phyloP scores from a whole-genome alignment of 148 eudicot species.

The Camellia japonica region DNA sequence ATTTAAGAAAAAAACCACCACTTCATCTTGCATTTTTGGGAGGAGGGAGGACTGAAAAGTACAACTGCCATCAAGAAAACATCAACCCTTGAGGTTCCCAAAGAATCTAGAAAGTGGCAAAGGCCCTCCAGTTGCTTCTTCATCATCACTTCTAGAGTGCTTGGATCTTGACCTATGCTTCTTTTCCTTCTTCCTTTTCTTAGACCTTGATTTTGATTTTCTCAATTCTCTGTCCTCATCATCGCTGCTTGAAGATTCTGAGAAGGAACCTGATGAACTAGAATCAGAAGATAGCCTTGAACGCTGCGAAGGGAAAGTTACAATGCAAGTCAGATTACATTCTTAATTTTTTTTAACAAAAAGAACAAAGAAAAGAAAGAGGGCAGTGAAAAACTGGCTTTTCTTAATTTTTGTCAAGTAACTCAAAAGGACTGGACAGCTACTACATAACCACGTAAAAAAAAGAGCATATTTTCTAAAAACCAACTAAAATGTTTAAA shows the following conservation, averaged over 20 bases:
- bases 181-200: slow-evolving; percentile 67
- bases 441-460: too few relatives aligned
- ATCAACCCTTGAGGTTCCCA: slow-evolving; percentile 65
- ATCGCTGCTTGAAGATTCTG: slow-evolving; percentile 82
- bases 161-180: slow-evolving; percentile 71
- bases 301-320: slow-evolving; percentile 45
- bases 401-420: too few relatives aligned
- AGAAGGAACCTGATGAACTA: slow-evolving; percentile 67
- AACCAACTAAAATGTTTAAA: too few relatives aligned
- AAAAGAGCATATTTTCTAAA: too few relatives aligned
- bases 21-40: neutral
- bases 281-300: slow-evolving; percentile 77
- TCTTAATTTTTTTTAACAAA: neutral
- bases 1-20: neutral
- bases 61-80: neutral
- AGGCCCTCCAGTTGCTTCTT: slow-evolving; percentile 64
- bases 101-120: slow-evolving; percentile 96
- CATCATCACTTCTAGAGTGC: slow-evolving; percentile 43
- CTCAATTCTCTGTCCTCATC: slow-evolving; percentile 73
- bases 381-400: too few relatives aligned
- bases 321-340: neutral
- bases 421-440: too few relatives aligned
- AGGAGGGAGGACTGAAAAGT: neutral
- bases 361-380: too few relatives aligned
- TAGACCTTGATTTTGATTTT: slow-evolving; percentile 69